phyloP scores from a whole-genome alignment of 2,329 filamentous ascomycete species.

The Epichloe amarillans region DNA sequence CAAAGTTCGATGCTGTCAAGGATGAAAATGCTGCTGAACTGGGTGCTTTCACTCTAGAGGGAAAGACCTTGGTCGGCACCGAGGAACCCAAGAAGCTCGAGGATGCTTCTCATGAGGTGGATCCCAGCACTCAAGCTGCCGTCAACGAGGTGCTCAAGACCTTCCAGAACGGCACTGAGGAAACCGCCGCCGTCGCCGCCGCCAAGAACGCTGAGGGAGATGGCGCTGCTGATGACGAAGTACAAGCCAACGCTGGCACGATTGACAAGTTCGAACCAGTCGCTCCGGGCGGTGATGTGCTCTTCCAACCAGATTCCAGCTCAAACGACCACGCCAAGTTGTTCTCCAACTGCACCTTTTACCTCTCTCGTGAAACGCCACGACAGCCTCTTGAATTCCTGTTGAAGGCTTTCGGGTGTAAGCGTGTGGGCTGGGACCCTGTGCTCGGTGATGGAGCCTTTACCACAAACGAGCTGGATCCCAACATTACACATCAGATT shows the following conservation, averaged over 20 bases:
- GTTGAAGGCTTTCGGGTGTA: conserved; percentile 87
- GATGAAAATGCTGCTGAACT: conserved; percentile 86
- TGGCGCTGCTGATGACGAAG: conserved; percentile 24
- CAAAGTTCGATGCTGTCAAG: conserved; percentile 77
- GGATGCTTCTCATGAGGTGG: conserved; percentile 33
- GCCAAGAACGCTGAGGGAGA: conserved; percentile 21
- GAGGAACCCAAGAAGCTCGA: conserved; percentile 41
- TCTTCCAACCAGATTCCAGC: conserved; percentile 62
- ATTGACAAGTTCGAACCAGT: conserved; percentile 89
- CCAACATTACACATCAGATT: conserved; percentile 88
- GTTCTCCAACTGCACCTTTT: conserved; percentile 83
- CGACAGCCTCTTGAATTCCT: conserved; percentile 85
- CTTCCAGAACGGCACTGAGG: conserved; percentile 43
- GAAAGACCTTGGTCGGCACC: conserved; percentile 44
- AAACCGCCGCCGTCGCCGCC: conserved; percentile 17
- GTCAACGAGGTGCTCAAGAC: conserved; percentile 58
- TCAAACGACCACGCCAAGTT: conserved; percentile 58
- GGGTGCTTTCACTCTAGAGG: conserved; percentile 81
- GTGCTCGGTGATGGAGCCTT: conserved; percentile 86
- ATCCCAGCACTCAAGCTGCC: conserved; percentile 50
- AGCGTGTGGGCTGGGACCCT: conserved; percentile 86
- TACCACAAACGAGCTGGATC: conserved; percentile 77
- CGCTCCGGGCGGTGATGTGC: conserved; percentile 70
- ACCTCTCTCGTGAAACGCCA: conserved; percentile 85
- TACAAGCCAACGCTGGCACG: conserved; percentile 32